Percentiles rank a stretch among this genome's conserved stretches.
Evolutionary conservation across 108 stramenopile species (phyloP).

Genomic region (Asterionellopsis glacialis): DNA sequence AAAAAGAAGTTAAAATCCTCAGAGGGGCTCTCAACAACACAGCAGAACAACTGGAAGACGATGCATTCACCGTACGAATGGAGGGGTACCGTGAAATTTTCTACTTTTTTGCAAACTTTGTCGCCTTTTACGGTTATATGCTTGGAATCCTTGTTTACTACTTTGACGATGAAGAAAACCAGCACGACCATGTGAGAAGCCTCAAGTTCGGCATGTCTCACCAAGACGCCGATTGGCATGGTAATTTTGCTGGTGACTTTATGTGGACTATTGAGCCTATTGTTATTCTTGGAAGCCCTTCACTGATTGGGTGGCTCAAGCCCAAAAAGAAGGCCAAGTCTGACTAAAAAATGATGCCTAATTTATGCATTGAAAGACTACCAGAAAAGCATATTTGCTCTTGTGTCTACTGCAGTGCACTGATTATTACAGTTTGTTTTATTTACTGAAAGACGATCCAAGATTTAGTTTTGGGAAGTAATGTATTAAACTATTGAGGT

Average conservation of each 20-base stretch:
- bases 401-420: too few relatives aligned
- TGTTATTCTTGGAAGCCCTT: conserved; percentile 33
- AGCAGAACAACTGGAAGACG: conserved; percentile 16
- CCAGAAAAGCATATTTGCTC: too few relatives aligned
- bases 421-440: too few relatives aligned
- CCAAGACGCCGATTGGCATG: conserved; percentile 73
- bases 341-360: too few relatives aligned
- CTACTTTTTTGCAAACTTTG: conserved; percentile 76
- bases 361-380: too few relatives aligned
- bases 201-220: conserved; percentile 53
- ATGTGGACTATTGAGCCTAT: conserved; percentile 88
- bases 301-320: background rate
- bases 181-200: conserved; percentile 39
- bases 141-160: conserved; percentile 61
- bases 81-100: conserved; percentile 77
- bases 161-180: conserved; percentile 42
- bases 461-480: too few relatives aligned
- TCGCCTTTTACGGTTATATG: conserved; percentile 83
- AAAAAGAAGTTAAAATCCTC: conserved; percentile 19
- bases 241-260: conserved; percentile 84
- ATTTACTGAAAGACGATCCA: too few relatives aligned
- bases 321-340: background rate
- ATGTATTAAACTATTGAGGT: too few relatives aligned
- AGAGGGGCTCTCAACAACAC: conserved; percentile 16
- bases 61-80: conserved; percentile 11